These are phyloP conservation scores for Cordyceps javanica DNA, from an alignment of 2,329 filamentous ascomycete species.

Conservation along the genomic window DNA sequence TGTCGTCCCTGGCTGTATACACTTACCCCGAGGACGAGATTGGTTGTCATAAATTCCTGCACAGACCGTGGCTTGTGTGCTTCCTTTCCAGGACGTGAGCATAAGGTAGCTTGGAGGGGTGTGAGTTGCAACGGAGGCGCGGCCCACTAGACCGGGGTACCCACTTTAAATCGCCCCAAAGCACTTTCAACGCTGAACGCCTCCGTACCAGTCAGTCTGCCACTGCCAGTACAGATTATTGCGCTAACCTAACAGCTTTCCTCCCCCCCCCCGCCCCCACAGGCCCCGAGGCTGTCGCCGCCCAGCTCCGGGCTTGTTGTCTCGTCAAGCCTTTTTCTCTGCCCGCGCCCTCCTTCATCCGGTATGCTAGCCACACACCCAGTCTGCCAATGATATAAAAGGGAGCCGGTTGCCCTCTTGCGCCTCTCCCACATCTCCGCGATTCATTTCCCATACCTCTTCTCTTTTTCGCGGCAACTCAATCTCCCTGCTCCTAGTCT, in stretches of 20 bases:
- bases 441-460: neutral
- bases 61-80: neutral
- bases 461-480: neutral
- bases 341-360: neutral
- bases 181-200: too few relatives aligned
- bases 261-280: too few relatives aligned
- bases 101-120: too few relatives aligned
- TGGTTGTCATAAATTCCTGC: neutral
- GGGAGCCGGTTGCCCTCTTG: neutral
- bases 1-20: too few relatives aligned
- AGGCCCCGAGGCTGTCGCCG: too few relatives aligned
- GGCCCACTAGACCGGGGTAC: neutral
- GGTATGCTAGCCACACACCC: constrained; percentile 10
- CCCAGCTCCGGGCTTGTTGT: too few relatives aligned
- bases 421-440: neutral
- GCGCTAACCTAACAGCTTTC: too few relatives aligned
- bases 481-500: too few relatives aligned
- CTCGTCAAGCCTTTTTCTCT: neutral
- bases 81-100: neutral
- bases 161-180: too few relatives aligned
- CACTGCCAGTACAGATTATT: too few relatives aligned
- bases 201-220: too few relatives aligned
- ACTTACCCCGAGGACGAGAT: neutral
- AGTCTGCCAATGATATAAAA: constrained; percentile 6
- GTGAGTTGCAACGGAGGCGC: neutral